These are phyloP conservation scores for Colletotrichum salicis DNA, from an alignment of 2,329 filamentous ascomycete genomes.

Conservation along the genomic window DNA sequence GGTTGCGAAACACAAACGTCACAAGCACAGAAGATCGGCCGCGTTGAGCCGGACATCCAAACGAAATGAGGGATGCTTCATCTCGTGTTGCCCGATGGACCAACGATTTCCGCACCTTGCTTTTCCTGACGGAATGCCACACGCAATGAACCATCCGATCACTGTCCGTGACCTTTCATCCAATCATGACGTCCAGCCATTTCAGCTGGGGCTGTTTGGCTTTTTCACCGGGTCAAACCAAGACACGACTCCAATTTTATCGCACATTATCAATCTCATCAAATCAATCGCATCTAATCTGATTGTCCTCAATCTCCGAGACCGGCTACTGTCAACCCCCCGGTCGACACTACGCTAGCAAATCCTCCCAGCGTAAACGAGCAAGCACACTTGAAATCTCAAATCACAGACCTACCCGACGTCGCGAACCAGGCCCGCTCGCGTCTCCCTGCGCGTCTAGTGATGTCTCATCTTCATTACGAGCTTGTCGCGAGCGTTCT, in stretches of 20 bases:
- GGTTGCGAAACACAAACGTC: background rate
- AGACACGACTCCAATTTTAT: slow-evolving; percentile 20
- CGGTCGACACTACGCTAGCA: background rate
- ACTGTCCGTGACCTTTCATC: background rate
- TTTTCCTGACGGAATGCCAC: background rate
- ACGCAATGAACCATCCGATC: slow-evolving; percentile 2
- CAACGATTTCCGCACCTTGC: background rate
- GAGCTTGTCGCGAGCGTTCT: background rate
- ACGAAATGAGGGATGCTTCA: background rate
- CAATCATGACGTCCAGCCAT: slow-evolving; percentile 4
- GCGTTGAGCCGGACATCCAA: background rate
- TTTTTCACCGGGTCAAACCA: background rate
- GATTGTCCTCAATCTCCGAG: slow-evolving; percentile 19
- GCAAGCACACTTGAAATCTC: background rate
- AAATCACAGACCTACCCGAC: slow-evolving; percentile 8
- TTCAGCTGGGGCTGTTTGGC: background rate
- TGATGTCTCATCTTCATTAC: slow-evolving; percentile 29
- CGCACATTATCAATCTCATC: slow-evolving; percentile 35
- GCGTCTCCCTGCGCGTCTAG: background rate
- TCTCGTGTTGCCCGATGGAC: background rate
- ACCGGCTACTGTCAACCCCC: slow-evolving; percentile 4
- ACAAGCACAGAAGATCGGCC: background rate
- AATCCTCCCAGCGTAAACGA: background rate
- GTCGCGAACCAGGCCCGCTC: background rate
- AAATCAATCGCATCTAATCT: slow-evolving; percentile 37